Conservation (phyloP, 2,329 filamentous ascomycete species). For the Byssochlamys sp. region DNA sequence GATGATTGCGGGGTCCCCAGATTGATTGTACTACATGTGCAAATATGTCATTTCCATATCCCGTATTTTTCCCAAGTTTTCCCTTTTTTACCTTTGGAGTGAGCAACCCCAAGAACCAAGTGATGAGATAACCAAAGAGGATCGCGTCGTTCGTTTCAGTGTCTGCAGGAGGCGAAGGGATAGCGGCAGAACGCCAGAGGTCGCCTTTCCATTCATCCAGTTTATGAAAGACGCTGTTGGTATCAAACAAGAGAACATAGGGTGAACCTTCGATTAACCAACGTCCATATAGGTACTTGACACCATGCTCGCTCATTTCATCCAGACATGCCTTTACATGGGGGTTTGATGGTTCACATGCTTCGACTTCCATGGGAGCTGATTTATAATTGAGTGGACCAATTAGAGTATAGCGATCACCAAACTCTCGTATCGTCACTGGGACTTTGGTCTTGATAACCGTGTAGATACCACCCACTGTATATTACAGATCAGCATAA, state of each 20-base stretch:
- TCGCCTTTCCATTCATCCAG: conserved; percentile 96
- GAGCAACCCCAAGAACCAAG: conserved; percentile 97
- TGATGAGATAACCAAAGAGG: conserved; percentile 91
- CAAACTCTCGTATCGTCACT: conserved; percentile 96
- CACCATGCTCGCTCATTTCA: conserved; percentile 81
- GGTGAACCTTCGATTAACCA: conserved; percentile 97
- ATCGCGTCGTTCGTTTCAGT: conserved; percentile 96
- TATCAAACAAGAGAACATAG: conserved; percentile 86
- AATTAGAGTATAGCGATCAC: conserved; percentile 88
- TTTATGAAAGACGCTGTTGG: conserved; percentile 80
- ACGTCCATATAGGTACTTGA: too few relatives aligned
- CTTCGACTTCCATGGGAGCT: conserved; percentile 91
- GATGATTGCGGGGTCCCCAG: conserved; percentile 87
- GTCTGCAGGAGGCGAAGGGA: conserved; percentile 84
- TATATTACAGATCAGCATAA: too few relatives aligned
- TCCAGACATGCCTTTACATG: too few relatives aligned
- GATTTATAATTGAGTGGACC: conserved; percentile 68
- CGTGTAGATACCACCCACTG: conserved; percentile 98
- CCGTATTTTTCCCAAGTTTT: too few relatives aligned
- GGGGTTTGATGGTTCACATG: conserved; percentile 74
- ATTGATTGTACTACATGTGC: too few relatives aligned
- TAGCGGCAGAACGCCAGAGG: conserved; percentile 83
- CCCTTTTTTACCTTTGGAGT: too few relatives aligned
- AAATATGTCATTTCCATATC: too few relatives aligned
- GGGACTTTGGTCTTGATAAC: conserved; percentile 98